A percentile compares a stretch with the other conserved stretches of the same genome.
Evolutionary conservation across 202 grass and related monocot species (phyloP).

Genomic region (Panicum virgatum): DNA sequence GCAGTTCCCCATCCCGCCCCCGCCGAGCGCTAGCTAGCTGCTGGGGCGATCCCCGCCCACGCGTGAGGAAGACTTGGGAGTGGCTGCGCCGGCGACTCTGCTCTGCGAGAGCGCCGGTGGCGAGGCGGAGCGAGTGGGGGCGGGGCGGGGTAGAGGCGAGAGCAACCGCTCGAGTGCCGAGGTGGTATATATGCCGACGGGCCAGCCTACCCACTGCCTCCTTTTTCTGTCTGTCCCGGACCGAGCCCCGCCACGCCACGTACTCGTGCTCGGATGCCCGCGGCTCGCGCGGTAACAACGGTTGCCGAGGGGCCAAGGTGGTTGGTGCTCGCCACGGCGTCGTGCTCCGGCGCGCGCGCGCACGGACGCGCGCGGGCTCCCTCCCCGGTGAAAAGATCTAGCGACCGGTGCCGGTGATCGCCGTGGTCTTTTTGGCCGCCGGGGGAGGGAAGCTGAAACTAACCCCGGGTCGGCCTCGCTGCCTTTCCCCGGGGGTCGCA

Average conservation of each 20-base stretch:
- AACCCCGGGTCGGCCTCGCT: neutral
- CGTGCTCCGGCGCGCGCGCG: neutral
- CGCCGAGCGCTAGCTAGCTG: neutral
- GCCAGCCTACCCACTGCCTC: neutral
- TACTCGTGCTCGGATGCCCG: neutral
- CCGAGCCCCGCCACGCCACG: neutral
- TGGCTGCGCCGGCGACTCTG: neutral
- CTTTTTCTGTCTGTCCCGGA: neutral
- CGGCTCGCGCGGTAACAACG: neutral
- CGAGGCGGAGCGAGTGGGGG: neutral
- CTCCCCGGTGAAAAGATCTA: neutral
- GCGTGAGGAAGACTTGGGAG: neutral
- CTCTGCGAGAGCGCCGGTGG: neutral
- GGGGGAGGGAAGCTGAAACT: neutral
- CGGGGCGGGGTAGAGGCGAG: neutral
- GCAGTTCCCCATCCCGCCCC: slow-evolving; percentile 85
- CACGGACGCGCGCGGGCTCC: neutral
- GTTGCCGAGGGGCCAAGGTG: neutral
- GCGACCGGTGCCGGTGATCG: neutral
- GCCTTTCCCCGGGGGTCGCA: neutral
- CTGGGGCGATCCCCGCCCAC: too few relatives aligned
- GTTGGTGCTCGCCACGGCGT: neutral
- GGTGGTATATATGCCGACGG: slow-evolving; percentile 37
- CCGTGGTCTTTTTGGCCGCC: neutral
- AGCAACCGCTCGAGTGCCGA: slow-evolving; percentile 21